Base-by-base conservation (phyloP, 257 asterid genomes). In the Solanum chmielewskii region DNA sequence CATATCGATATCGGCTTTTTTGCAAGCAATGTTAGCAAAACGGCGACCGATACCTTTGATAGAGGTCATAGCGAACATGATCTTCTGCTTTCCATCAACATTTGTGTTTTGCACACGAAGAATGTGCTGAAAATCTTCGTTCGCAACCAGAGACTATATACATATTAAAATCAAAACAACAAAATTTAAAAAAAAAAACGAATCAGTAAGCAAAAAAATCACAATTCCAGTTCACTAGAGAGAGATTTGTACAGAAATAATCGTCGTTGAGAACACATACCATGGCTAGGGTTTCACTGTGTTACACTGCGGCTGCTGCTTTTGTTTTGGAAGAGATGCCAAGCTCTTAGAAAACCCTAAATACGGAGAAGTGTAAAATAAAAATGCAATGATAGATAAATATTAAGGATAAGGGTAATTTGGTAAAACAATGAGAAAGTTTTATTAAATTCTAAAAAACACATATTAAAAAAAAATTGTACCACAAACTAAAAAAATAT, bases 41-140 rank as follows among this genome's bases (percentile, higher is more conserved):
- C 99, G 98, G 77, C 99, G 98, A 27, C 99, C 98, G 3, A 96
- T 95, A 93, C 99, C 99, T 91, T 96, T 96, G 91, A 96, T 96
- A 18, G 99, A 93, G 86, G 98, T 96, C 95, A 96, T 27, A 60
- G 99, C 99, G 62, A 94, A 96, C 99, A 96, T 96, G 86, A 96
- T 96, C 92, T 96, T 96, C 92, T 96, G 98, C 86, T 96, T 96
- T 23, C 99, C 99, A 75, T 95, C 99, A 1, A 96, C 99, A 83
- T 96, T 96, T 0, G 99, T 96, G 85, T 96, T 96, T 90, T 95
- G 98, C 66, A 96, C 92, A 95, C 99, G 99, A 80, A 96, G 94
- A 92, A 96, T 96, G 91, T 96, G 99, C 94, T 96, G 99, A 88
- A 96, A 96, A 0, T 96, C 99, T 75, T 96, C 99, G 77, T 93